These are phyloP conservation scores for Phaeosphaeriaceae sp. DNA, from an alignment of 2,329 filamentous ascomycete species.

Conservation along the genomic window DNA sequence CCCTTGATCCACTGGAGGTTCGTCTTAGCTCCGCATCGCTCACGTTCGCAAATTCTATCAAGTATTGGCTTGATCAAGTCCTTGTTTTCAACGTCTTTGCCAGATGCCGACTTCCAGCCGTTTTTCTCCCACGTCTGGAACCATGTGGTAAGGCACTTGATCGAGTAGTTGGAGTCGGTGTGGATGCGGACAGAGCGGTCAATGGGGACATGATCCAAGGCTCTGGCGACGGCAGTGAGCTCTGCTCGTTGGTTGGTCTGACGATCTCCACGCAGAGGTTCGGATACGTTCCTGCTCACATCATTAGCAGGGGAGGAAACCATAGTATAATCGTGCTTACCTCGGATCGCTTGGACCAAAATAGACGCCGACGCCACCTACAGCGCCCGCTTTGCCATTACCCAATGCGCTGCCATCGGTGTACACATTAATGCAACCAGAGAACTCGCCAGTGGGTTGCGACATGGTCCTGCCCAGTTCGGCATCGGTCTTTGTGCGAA, in stretches of 20 bases:
- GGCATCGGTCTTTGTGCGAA: constrained; percentile 63
- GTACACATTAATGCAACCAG: constrained; percentile 65
- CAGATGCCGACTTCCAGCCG: constrained; percentile 76
- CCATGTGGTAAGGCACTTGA: constrained; percentile 89
- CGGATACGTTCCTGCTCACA: constrained; percentile 71
- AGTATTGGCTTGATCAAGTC: constrained; percentile 81
- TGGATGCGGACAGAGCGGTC: constrained; percentile 76
- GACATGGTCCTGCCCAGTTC: constrained; percentile 58
- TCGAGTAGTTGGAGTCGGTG: constrained; percentile 90
- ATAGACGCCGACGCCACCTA: constrained; percentile 70
- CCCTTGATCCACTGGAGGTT: constrained; percentile 91
- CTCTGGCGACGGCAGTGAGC: constrained; percentile 84
- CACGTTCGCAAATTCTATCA: constrained; percentile 73
- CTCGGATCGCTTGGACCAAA: constrained; percentile 67
- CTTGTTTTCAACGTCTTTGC: constrained; percentile 81
- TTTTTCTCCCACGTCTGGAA: constrained; percentile 77
- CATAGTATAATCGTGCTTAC: constrained; percentile 46
- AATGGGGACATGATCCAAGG: constrained; percentile 76
- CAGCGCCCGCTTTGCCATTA: constrained; percentile 64
- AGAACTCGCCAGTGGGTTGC: constrained; percentile 52
- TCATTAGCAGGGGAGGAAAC: constrained; percentile 4
- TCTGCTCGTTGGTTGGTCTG: constrained; percentile 99
- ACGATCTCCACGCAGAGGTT: constrained; percentile 73
- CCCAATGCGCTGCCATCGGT: constrained; percentile 69
- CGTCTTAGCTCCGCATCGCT: constrained; percentile 62